Percentiles rank a stretch among this genome's conserved stretches.
Conservation (phyloP, 495 filamentous ascomycete species). For the Aspergillus mulundensis region DNA sequence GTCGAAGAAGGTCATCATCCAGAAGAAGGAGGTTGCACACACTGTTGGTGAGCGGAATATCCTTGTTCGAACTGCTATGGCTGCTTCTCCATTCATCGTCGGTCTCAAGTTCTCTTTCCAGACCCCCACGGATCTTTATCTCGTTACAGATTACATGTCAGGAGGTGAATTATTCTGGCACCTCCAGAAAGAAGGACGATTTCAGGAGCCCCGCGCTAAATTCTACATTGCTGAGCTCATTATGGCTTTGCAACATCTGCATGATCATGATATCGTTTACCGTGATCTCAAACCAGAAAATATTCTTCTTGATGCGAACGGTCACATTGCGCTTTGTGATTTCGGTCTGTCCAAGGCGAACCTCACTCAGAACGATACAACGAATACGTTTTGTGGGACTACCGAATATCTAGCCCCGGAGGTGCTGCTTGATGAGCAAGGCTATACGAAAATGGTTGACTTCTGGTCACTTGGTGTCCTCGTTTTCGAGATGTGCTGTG, state of each 20-base stretch:
- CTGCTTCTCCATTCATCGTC: conserved; percentile 96
- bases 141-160: conserved; percentile 99
- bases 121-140: conserved; percentile 90
- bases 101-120: conserved; percentile 99
- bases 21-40: conserved; percentile 98
- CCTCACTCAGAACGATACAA: conserved; percentile 90
- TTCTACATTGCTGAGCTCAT: conserved; percentile 99
- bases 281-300: conserved; percentile 87
- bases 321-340: conserved; percentile 81
- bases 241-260: conserved; percentile 88
- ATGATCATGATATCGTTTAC: conserved; percentile 96
- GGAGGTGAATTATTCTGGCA: conserved; percentile 99
- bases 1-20: conserved; percentile 98
- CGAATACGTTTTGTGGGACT: conserved; percentile 98
- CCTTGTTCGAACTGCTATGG: conserved; percentile 89
- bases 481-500: conserved; percentile 99
- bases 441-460: conserved; percentile 99
- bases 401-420: conserved; percentile 97
- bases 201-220: conserved; percentile 90
- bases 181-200: conserved; percentile 93
- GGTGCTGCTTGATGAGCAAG: conserved; percentile 89
- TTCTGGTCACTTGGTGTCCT: conserved; percentile 98
- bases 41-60: conserved; percentile 97
- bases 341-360: conserved; percentile 97
- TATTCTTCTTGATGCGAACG: conserved; percentile 78